Percentiles rank a stretch among this genome's conserved stretches.
Evolutionary conservation across 2,329 filamentous ascomycete genomes (phyloP).

Genomic region (Hymenoscyphus linearis): DNA sequence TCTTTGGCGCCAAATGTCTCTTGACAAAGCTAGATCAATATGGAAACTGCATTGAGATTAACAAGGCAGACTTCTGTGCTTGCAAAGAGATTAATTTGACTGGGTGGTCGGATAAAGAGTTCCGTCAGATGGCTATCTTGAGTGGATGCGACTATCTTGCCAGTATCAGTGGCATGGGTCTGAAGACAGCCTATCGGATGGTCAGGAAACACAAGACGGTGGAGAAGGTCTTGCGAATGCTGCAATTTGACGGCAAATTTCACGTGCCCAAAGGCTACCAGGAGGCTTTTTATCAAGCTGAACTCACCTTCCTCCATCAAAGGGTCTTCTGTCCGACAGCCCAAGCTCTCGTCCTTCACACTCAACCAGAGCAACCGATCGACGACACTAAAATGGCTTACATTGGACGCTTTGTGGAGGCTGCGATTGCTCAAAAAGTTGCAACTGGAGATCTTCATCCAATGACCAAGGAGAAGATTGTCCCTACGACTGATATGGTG

Average conservation of each 20-base stretch:
- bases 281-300: conserved; percentile 75
- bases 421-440: conserved; percentile 65
- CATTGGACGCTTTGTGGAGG: conserved; percentile 69
- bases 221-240: conserved; percentile 73
- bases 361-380: conserved; percentile 56
- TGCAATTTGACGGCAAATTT: conserved; percentile 86
- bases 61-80: conserved; percentile 79
- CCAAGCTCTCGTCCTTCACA: conserved; percentile 70
- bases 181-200: conserved; percentile 90
- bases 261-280: conserved; percentile 77
- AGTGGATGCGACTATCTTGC: conserved; percentile 95
- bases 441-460: conserved; percentile 81
- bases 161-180: conserved; percentile 75
- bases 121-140: conserved; percentile 91
- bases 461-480: conserved; percentile 67
- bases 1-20: conserved; percentile 87
- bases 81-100: conserved; percentile 84
- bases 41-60: conserved; percentile 88
- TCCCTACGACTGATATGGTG: conserved; percentile 23
- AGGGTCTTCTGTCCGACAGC: conserved; percentile 82
- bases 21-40: conserved; percentile 93
- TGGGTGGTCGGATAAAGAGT: conserved; percentile 88
- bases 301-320: conserved; percentile 89
- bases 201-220: conserved; percentile 85
- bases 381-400: conserved; percentile 69